These are phyloP conservation scores for Jackrogersella multiformis DNA, from an alignment of 495 filamentous ascomycete species.

Conservation along the genomic window DNA sequence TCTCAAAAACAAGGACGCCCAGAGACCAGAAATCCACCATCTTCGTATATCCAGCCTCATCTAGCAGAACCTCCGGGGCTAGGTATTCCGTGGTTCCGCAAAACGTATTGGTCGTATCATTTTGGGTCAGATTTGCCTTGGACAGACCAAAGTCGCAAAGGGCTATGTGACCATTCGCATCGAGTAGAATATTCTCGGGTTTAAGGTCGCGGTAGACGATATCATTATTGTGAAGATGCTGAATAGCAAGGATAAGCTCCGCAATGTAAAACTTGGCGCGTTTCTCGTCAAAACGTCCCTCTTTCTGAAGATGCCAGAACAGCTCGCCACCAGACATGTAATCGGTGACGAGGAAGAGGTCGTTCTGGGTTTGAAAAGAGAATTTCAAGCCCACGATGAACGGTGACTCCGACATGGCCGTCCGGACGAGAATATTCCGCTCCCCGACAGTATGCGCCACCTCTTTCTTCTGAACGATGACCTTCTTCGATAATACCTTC, in stretches of 20 bases:
- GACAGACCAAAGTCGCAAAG: constrained; percentile 97
- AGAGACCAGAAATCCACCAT: constrained; percentile 99
- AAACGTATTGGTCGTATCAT: constrained; percentile 98
- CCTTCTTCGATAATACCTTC: constrained; percentile 99
- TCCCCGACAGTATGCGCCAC: constrained; percentile 96
- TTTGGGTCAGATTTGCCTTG: constrained; percentile 94
- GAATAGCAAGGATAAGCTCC: constrained; percentile 92
- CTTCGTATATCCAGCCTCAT: constrained; percentile 98
- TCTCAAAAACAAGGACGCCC: constrained; percentile 97
- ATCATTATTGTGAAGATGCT: constrained; percentile 94
- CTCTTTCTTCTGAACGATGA: constrained; percentile 99
- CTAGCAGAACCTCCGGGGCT: constrained; percentile 92
- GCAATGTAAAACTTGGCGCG: constrained; percentile 99
- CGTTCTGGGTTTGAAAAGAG: constrained; percentile 96
- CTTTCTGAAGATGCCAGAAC: constrained; percentile 98
- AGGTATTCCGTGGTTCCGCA: constrained; percentile 98
- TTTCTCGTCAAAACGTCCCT: constrained; percentile 93
- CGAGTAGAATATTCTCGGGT: constrained; percentile 96
- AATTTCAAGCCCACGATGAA: constrained; percentile 99
- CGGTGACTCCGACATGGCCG: constrained; percentile 92
- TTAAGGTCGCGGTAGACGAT: constrained; percentile 99
- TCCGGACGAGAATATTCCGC: constrained; percentile 95
- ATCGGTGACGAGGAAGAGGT: constrained; percentile 98
- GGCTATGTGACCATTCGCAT: constrained; percentile 89
- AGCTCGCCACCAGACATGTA: constrained; percentile 99